Evolutionary conservation across 179 eudicot genomes (phyloP), one percentile per base, ranked within the genome.

Genomic region (Spinacia oleracea): DNA sequence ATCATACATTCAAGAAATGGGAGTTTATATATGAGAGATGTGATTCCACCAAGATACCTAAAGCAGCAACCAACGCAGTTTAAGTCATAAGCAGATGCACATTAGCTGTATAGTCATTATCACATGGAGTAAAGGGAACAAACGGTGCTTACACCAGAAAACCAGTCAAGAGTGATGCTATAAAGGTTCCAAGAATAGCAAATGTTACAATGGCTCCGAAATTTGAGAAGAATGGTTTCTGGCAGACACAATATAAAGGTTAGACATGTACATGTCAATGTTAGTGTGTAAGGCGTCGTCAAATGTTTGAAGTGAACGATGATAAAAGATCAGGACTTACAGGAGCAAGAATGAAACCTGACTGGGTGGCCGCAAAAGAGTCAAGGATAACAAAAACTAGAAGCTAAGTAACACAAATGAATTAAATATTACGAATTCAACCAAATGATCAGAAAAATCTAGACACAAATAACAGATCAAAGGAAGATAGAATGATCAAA

Each of bases 221-320:
- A 88, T 96, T 96, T 56, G 99, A 96, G 86, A 96, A 96, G 84
- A 96, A 96, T 46, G 99, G 99, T 85, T 96, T 96, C 99, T 96
- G 96, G 81, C 81, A 69, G 79, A 72, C 62, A 83, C n/a, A 72
- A 35, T 10, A 79, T 43, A 76, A 72, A 55, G 7, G 38, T 14
- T 48, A 65, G 21, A 77, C 40, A 25, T 0, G 20, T 10, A 70
- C 16, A 8, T 45, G 35, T 43, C 34, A 45, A 2, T 46, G 16
- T 70, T 5, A 2, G 29, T 43, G 29, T 50, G 25, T 8, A 82
- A 45, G 50, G 46, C 59, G 5, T 55, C 46, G 48, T n/a, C 10
- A 32, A 55, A 31, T n/a, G 55, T 31, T 64, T 73, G 21, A 63
- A 68, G 38, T 2, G 2, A 21, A 51, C 67, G 64, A 40, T 8